Base-by-base conservation (phyloP, 208 protist species). In the Crithidia expoeki region DNA sequence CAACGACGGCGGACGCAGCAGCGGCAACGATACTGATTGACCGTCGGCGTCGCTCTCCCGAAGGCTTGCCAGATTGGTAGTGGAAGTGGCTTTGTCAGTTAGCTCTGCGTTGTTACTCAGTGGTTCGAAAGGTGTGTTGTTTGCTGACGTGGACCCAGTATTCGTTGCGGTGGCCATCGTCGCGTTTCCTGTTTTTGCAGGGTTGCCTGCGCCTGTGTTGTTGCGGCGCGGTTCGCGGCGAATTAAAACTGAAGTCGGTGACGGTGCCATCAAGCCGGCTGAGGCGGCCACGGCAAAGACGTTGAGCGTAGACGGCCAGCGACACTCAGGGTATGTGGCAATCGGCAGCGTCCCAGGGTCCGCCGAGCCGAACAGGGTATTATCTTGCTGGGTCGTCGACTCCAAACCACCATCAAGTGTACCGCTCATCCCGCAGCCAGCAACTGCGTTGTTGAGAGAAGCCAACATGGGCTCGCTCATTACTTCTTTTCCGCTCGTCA, bases 151-250 rank as follows among this genome's bases (percentile, higher is more conserved):
- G 17, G 34, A 12, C 2, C 17, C 28, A 19, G 58, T 50, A 17
- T 28, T 62, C 6, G 56, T 46, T 4, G 2, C 33, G 12, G 25
- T 38, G 19, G 38, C 38, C 17, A 44, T 52, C 23, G 38, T 49
- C 5, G 42, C 23, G 27, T 52, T 28, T 3, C n/a, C 5, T 44
- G 38, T 44, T 14, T 44, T 7, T 44, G 7, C 38, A 14, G 38
- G 10, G 21, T 52, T 64, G 58, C 38, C 50, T 5, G 9, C 19
- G 38, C 23, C 38, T 23, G 44, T 27, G 21, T 1, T 6, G 60
- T 25, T 52, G 60, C 60, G 60, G 1, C 46, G 60, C 4, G 49
- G 19, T n/a, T 66, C 46, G 32, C 60, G 60, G 16, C 44, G 44
- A 11, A 66, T 27, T 44, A 64, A 27, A 4, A 52, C 58, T 3